phyloP scores from a whole-genome alignment of 2,329 filamentous ascomycete genomes.

The Fusarium azukiicola region DNA sequence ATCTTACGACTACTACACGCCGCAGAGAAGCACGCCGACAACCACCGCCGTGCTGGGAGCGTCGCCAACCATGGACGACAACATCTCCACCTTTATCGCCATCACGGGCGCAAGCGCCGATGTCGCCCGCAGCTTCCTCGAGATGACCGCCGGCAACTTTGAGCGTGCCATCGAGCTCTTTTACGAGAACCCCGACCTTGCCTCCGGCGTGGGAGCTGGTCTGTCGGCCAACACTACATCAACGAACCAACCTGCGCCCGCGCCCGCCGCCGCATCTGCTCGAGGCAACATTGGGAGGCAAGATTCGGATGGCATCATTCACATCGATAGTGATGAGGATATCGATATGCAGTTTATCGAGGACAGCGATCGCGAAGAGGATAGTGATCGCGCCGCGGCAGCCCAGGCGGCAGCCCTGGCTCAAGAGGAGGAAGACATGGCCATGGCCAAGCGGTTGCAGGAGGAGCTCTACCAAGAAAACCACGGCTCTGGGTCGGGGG shows the following conservation, averaged over 20 bases:
- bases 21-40: slow-evolving; percentile 11
- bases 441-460: slow-evolving; percentile 94
- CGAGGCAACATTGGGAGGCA: slow-evolving; percentile 56
- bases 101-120: slow-evolving; percentile 89
- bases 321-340: slow-evolving; percentile 73
- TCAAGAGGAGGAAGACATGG: slow-evolving; percentile 92
- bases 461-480: slow-evolving; percentile 90
- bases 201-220: slow-evolving; percentile 61
- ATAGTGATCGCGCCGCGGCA: slow-evolving; percentile 65
- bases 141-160: slow-evolving; percentile 91
- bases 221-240: slow-evolving; percentile 50
- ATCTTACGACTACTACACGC: background rate
- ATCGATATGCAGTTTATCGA: slow-evolving; percentile 66
- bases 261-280: slow-evolving; percentile 39
- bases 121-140: slow-evolving; percentile 90
- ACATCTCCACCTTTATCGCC: slow-evolving; percentile 88
- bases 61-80: slow-evolving; percentile 80
- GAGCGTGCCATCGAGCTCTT: slow-evolving; percentile 94
- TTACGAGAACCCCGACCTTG: slow-evolving; percentile 91
- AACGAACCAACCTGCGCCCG: slow-evolving; percentile 53
- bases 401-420: slow-evolving; percentile 68
- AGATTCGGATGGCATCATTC: slow-evolving; percentile 73
- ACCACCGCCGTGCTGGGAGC: slow-evolving; percentile 21
- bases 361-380: slow-evolving; percentile 63
- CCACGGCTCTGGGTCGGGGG: slow-evolving; percentile 58